Evolutionary conservation across 2,329 filamentous ascomycete species (phyloP).

Genomic region (Aspergillus sp.): DNA sequence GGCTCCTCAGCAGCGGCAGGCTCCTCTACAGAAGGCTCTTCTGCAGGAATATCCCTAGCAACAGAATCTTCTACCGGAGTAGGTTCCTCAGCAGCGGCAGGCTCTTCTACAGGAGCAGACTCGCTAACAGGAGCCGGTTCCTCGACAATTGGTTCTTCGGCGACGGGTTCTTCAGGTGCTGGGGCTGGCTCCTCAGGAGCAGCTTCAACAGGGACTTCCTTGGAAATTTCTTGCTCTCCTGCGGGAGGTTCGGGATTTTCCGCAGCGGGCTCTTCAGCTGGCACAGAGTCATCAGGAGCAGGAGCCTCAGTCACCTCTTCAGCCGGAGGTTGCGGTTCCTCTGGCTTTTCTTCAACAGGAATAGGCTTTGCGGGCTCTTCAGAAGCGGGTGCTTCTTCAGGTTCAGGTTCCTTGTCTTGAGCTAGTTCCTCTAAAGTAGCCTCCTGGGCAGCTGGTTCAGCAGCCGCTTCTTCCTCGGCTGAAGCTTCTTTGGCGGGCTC

Average conservation of each 20-base stretch:
- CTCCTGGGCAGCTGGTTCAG: slow-evolving; percentile 13
- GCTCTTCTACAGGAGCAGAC: slow-evolving; percentile 10
- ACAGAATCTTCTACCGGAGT: slow-evolving; percentile 5
- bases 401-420: slow-evolving; percentile 14
- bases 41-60: slow-evolving; percentile 10
- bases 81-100: slow-evolving; percentile 13
- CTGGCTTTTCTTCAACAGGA: slow-evolving; percentile 10
- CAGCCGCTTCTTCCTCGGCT: slow-evolving; percentile 14
- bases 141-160: slow-evolving; percentile 6
- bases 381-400: slow-evolving; percentile 13
- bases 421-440: slow-evolving; percentile 8
- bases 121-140: slow-evolving; percentile 11
- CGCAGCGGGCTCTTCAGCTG: slow-evolving; percentile 16
- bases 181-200: slow-evolving; percentile 9
- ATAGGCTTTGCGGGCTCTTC: slow-evolving; percentile 7
- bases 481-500: slow-evolving; percentile 15
- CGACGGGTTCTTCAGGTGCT: not conserved
- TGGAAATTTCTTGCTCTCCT: slow-evolving; percentile 9
- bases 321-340: not conserved
- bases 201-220: slow-evolving; percentile 13
- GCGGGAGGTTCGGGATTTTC: slow-evolving; percentile 12
- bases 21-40: slow-evolving; percentile 14
- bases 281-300: slow-evolving; percentile 11
- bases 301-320: slow-evolving; percentile 14
- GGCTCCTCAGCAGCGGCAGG: slow-evolving; percentile 13